These are phyloP conservation scores for Arthrocladium fulminans DNA, from an alignment of 2,329 filamentous ascomycete genomes.

Conservation along the genomic window DNA sequence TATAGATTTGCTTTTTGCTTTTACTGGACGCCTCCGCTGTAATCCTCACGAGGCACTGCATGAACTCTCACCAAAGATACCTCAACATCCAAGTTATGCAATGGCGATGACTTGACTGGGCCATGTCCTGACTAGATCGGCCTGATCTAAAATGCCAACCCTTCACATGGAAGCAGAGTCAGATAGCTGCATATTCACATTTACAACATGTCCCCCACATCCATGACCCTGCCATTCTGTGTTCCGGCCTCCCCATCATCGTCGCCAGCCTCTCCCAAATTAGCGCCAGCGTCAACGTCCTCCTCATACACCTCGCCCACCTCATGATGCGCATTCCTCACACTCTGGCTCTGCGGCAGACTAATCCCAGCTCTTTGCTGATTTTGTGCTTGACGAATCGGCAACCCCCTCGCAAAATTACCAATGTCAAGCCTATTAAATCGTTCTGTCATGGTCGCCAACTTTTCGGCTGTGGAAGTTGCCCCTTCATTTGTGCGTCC, in stretches of 20 bases:
- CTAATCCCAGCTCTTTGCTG: background rate
- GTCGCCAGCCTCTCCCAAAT: background rate
- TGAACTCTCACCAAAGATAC: too few species aligned
- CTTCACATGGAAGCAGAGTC: too few species aligned
- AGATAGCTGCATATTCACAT: too few species aligned
- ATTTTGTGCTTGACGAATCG: background rate
- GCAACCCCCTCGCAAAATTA: constrained; percentile 5
- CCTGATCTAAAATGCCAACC: too few species aligned
- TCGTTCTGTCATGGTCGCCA: constrained; percentile 5
- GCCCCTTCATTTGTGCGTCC: background rate
- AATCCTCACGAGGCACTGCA: too few species aligned
- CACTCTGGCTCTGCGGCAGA: constrained; percentile 3
- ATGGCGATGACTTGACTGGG: too few species aligned
- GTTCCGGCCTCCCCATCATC: background rate
- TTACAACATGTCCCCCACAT: constrained; percentile 6
- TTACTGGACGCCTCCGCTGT: too few species aligned
- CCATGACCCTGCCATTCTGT: constrained; percentile 1
- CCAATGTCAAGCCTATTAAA: constrained; percentile 7
- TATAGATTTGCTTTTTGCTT: too few species aligned
- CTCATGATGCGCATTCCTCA: background rate
- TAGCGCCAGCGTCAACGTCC: too few species aligned
- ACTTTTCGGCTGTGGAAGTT: constrained; percentile 1
- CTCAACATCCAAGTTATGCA: too few species aligned
- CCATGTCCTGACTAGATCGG: too few species aligned
- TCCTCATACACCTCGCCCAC: background rate